Evolutionary conservation across 192 early-diverging fungal genomes (phyloP).

Genomic region (Podila horticola): DNA sequence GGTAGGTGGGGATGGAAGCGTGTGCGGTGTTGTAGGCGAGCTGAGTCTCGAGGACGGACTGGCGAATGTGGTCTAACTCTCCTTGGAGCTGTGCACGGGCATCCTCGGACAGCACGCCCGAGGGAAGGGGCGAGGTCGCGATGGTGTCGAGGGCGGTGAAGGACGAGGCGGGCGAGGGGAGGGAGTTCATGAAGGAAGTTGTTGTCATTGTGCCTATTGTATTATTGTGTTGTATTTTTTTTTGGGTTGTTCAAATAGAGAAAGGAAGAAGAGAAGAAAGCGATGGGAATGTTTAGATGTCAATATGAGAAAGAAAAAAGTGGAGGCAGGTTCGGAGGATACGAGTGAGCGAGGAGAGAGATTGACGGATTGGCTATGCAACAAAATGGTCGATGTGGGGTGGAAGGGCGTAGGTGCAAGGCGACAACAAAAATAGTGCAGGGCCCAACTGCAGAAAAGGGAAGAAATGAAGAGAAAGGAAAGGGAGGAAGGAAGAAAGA

Average conservation of each 20-base stretch:
- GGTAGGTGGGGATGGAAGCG: constrained; percentile 41
- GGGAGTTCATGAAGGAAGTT: constrained; percentile 27
- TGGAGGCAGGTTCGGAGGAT: too few species aligned
- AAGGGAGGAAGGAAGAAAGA: not conserved
- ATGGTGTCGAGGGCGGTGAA: constrained; percentile 8
- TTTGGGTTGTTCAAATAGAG: too few species aligned
- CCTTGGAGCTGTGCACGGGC: constrained; percentile 33
- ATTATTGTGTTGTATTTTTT: too few species aligned
- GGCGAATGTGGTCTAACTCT: constrained; percentile 32
- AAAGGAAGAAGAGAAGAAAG: too few species aligned
- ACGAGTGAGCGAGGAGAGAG: too few species aligned
- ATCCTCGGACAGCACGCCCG: constrained; percentile 22
- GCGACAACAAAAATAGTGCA: too few species aligned
- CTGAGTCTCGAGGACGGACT: constrained; percentile 27
- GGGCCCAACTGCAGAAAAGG: not conserved
- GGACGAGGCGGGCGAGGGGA: constrained; percentile 26
- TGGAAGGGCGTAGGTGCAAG: too few species aligned
- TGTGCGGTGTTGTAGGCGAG: constrained; percentile 43
- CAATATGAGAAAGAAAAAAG: too few species aligned
- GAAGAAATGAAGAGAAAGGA: not conserved
- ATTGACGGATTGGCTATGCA: too few species aligned
- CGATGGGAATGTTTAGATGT: too few species aligned
- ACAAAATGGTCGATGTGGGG: too few species aligned
- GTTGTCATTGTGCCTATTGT: not conserved
- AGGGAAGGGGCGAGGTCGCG: constrained; percentile 23